Conservation (phyloP, 2,329 filamentous ascomycete genomes). For the Sordariomycetes sp. region DNA sequence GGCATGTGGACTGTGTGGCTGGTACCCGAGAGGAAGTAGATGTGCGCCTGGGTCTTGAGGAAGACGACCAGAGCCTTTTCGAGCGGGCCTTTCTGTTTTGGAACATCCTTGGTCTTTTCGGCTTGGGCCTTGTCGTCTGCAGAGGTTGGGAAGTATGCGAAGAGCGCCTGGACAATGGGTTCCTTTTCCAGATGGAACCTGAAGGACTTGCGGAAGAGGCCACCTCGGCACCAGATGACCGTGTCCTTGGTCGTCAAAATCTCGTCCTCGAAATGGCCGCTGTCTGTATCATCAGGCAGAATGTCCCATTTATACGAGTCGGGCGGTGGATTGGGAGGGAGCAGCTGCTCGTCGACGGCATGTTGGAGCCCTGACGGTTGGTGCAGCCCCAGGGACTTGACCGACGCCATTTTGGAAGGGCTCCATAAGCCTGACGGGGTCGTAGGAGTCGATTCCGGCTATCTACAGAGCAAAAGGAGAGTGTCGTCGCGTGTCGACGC, state of each 20-base stretch:
- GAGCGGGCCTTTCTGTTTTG: slow-evolving; percentile 17
- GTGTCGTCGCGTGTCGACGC: slow-evolving; percentile 1
- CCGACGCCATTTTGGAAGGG: slow-evolving; percentile 62
- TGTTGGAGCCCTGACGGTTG: slow-evolving; percentile 76
- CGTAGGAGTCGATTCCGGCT: background rate
- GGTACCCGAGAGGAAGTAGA: slow-evolving; percentile 82
- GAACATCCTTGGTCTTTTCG: slow-evolving; percentile 4
- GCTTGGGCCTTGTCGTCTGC: slow-evolving; percentile 21
- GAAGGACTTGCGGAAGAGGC: slow-evolving; percentile 76
- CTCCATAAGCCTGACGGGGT: slow-evolving; percentile 20
- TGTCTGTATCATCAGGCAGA: slow-evolving; percentile 27
- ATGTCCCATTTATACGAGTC: slow-evolving; percentile 72
- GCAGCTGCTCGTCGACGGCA: slow-evolving; percentile 70
- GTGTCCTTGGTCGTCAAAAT: slow-evolving; percentile 64
- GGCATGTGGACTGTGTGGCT: slow-evolving; percentile 88
- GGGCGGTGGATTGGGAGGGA: slow-evolving; percentile 57
- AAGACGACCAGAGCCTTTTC: slow-evolving; percentile 78
- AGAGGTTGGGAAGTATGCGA: slow-evolving; percentile 68
- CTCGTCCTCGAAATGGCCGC: slow-evolving; percentile 59
- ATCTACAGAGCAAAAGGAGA: too few species aligned
- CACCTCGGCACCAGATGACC: slow-evolving; percentile 84
- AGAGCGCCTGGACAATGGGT: slow-evolving; percentile 72
- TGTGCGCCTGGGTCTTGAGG: slow-evolving; percentile 83
- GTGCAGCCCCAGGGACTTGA: slow-evolving; percentile 87
- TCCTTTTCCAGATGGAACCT: slow-evolving; percentile 83